Base-by-base conservation (phyloP, 2,329 filamentous ascomycete species). In the Verticillium nonalfalfae region DNA sequence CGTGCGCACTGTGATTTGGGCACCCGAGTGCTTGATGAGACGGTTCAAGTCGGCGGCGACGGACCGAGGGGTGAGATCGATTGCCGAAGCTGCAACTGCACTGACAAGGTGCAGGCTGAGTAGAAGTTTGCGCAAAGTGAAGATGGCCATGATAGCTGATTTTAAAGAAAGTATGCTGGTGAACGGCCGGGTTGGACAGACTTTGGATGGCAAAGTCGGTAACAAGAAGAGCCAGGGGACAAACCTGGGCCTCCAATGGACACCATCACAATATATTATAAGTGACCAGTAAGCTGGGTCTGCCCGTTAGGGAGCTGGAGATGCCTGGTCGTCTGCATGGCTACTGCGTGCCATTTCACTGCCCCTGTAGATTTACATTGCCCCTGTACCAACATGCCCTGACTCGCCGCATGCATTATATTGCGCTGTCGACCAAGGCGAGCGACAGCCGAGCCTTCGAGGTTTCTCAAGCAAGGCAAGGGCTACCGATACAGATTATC, bases 121-220 rank as follows among this genome's bases (percentile, higher is more conserved):
- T 34, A 64, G 38, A 39, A 62, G 55, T 40, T 35, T 54, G 33
- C 50, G 58, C 62, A 62, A 62, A 38, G 50, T 58, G 56, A 45
- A 58, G 35, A 31, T 40, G 35, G 18, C 35, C 56, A 40, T 58
- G 31, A 36, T 36, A 26, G 14, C 36, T 58, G 35, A n/a, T 9
- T 31, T 11, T 11, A 40, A 15, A 6, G 39, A 40, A 13, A 40
- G 14, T 10, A 40, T 57, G 31, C 45, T 54, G 38, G 26, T 36
- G 50, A 55, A 18, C 45, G n/a, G 15, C 57, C 38, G 36, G 59
- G 38, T 57, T 57, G 38, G n/a, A 36, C 15, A 21, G 26, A 58
- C 39, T 14, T 40, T 14, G 26, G 15, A n/a, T 11, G 15, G 39
- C 39, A 14, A 40, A 15, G 39, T 15, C 39, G 39, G 39, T 40